These are phyloP conservation scores for Sporothrix protearum DNA, from an alignment of 2,329 filamentous ascomycete genomes.

Conservation along the genomic window DNA sequence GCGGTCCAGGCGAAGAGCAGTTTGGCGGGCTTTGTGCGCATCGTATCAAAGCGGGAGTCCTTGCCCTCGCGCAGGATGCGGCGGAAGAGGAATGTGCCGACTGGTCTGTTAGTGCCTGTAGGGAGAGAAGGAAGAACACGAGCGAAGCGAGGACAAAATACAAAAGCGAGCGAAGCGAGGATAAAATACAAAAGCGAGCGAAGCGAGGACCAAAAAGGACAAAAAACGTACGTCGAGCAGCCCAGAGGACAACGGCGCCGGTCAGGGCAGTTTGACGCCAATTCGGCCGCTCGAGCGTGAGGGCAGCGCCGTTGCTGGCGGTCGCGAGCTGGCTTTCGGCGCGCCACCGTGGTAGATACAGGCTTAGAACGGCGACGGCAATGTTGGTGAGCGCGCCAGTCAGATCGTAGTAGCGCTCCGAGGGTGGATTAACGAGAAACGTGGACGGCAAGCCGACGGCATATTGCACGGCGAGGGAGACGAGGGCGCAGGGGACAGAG, in stretches of 20 bases:
- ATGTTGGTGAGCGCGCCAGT: slow-evolving; percentile 65
- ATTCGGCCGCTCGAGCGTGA: slow-evolving; percentile 44
- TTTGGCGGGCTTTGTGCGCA: slow-evolving; percentile 37
- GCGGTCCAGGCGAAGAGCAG: slow-evolving; percentile 44
- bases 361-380: slow-evolving; percentile 58
- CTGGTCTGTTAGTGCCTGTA: slow-evolving; percentile 35
- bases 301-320: not conserved
- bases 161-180: not conserved
- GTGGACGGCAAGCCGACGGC: slow-evolving; percentile 58
- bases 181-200: not conserved
- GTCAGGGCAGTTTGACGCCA: slow-evolving; percentile 53
- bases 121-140: not conserved
- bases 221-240: slow-evolving; percentile 51
- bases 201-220: not conserved
- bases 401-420: slow-evolving; percentile 66
- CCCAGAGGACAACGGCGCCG: slow-evolving; percentile 52
- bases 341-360: slow-evolving; percentile 59
- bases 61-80: slow-evolving; percentile 57
- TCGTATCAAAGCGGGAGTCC: slow-evolving; percentile 50
- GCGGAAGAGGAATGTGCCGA: slow-evolving; percentile 62
- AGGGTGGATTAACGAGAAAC: slow-evolving; percentile 47
- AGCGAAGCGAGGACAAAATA: not conserved
- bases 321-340: slow-evolving; percentile 33
- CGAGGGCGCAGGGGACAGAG: slow-evolving; percentile 57
- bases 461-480: slow-evolving; percentile 61